Evolutionary conservation across 345 rosid genomes (phyloP).

Genomic region (Angophora floribunda): DNA sequence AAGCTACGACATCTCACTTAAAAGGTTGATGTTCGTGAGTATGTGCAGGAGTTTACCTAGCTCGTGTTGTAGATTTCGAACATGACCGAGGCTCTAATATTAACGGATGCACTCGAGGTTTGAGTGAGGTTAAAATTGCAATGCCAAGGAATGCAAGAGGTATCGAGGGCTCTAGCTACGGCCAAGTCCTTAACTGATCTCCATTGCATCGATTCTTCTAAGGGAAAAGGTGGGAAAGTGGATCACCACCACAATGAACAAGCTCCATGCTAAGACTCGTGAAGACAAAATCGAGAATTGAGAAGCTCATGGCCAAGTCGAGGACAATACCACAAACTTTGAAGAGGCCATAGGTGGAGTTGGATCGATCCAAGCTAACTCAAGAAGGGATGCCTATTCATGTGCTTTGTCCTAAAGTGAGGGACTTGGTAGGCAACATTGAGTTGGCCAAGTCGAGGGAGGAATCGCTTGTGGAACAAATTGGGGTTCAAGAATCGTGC

Average conservation of each 20-base stretch:
- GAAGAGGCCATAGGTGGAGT: neutral
- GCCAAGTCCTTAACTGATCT: neutral
- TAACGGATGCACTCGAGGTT: neutral
- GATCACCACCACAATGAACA: neutral
- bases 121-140: neutral
- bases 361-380: neutral
- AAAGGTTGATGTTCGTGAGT: neutral
- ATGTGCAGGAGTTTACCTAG: neutral
- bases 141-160: neutral
- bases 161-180: neutral
- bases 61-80: neutral
- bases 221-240: neutral
- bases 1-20: neutral
- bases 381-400: neutral
- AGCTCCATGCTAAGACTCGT: neutral
- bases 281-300: neutral
- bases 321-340: neutral
- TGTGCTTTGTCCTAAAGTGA: neutral
- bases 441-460: neutral
- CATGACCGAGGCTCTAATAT: neutral
- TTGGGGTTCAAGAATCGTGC: neutral
- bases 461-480: neutral
- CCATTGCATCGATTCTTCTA: neutral
- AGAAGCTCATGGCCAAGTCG: neutral
- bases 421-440: neutral